phyloP scores from a whole-genome alignment of 2,329 filamentous ascomycete species.

The Ophiostoma ulmi region DNA sequence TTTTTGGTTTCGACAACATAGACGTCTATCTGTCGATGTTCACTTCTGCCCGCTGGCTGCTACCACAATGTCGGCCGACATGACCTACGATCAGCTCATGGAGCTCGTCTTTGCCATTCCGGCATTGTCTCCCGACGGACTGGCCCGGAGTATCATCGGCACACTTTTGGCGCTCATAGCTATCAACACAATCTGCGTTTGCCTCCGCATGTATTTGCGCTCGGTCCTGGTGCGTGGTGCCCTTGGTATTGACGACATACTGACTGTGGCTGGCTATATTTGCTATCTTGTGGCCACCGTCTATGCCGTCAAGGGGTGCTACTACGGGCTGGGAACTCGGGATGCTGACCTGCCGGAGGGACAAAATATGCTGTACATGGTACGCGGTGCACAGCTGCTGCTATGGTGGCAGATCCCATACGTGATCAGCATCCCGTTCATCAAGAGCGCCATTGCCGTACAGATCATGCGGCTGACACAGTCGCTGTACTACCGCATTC shows the following conservation, averaged over 20 bases:
- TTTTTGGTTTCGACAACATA: neutral
- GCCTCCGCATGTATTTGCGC: conserved; percentile 19
- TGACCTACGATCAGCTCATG: conserved; percentile 22
- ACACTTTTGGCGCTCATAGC: conserved; percentile 3
- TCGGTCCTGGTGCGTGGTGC: neutral
- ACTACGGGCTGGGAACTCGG: conserved; percentile 24
- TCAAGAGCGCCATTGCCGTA: conserved; percentile 27
- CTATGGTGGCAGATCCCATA: conserved; percentile 27
- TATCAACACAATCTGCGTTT: conserved; percentile 19
- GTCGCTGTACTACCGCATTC: conserved; percentile 16
- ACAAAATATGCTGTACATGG: conserved; percentile 7
- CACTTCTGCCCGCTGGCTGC: neutral
- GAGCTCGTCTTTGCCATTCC: conserved; percentile 21
- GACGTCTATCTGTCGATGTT: neutral
- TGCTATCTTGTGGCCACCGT: conserved; percentile 18
- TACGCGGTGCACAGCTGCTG: conserved; percentile 24
- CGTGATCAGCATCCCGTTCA: conserved; percentile 26
- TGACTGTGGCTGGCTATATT: conserved; percentile 17
- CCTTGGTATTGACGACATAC: conserved; percentile 21
- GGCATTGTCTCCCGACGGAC: conserved; percentile 19
- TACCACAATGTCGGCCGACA: conserved; percentile 14
- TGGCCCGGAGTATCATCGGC: conserved; percentile 17
- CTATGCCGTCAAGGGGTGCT: conserved; percentile 20
- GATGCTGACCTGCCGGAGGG: conserved; percentile 19
- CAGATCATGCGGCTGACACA: conserved; percentile 26